These are phyloP conservation scores for Hyaloscypha bicolor DNA, from an alignment of 495 filamentous ascomycete species.

Conservation along the genomic window DNA sequence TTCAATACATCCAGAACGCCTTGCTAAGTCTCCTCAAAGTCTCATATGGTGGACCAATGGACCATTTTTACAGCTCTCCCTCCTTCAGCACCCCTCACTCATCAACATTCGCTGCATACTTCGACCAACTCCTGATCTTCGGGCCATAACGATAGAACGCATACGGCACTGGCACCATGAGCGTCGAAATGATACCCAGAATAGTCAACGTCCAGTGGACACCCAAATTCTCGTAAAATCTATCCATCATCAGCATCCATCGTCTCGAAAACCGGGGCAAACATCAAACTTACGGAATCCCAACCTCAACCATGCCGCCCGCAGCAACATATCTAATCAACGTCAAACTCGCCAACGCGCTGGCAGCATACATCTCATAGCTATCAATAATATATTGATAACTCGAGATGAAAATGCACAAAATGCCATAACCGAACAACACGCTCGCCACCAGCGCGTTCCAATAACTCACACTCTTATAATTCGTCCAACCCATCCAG, in stretches of 20 bases:
- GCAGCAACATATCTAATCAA: constrained; percentile 45
- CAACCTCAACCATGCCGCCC: constrained; percentile 39
- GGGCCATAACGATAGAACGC: constrained; percentile 54
- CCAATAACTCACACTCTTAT: constrained; percentile 55
- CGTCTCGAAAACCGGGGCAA: not conserved
- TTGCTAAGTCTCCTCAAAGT: not conserved
- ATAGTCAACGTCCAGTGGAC: constrained; percentile 61
- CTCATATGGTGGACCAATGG: too few relatives aligned
- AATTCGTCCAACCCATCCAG: constrained; percentile 62
- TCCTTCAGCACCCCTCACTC: not conserved
- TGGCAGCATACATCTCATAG: constrained; percentile 66
- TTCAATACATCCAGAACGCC: not conserved
- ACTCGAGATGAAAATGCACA: constrained; percentile 66
- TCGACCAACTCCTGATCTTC: constrained; percentile 40
- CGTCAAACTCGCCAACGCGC: constrained; percentile 59
- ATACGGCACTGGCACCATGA: constrained; percentile 53
- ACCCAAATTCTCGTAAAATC: constrained; percentile 53
- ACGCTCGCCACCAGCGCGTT: constrained; percentile 50
- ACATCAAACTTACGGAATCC: constrained; percentile 26
- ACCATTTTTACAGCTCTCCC: not conserved
- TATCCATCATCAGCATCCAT: not conserved
- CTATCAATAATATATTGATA: constrained; percentile 70
- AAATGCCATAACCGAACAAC: constrained; percentile 56
- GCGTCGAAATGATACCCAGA: constrained; percentile 49
- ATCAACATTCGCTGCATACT: constrained; percentile 13